phyloP scores from a whole-genome alignment of 768 basidiomycete genomes.

The Boletus rex-veris region DNA sequence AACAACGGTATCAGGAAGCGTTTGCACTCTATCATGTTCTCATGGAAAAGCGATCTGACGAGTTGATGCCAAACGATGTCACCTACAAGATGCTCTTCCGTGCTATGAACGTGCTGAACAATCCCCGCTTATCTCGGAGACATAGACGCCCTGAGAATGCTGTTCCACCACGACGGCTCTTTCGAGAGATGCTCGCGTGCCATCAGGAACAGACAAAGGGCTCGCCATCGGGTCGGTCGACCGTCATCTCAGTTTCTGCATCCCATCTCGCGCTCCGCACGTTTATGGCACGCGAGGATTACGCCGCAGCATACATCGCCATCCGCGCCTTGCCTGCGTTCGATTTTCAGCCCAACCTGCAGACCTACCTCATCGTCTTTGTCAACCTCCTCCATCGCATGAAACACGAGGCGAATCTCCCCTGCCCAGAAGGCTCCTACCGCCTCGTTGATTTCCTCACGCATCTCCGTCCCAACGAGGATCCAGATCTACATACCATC shows the following conservation, averaged over 20 bases:
- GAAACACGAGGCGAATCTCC: slow-evolving; percentile 17
- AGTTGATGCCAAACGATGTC: slow-evolving; percentile 38
- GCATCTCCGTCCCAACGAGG: slow-evolving; percentile 20
- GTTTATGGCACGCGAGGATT: slow-evolving; percentile 45
- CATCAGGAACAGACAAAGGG: slow-evolving; percentile 25
- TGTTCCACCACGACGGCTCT: slow-evolving; percentile 40
- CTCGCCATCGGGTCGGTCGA: slow-evolving; percentile 16
- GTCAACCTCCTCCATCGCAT: slow-evolving; percentile 37
- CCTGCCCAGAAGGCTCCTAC: slow-evolving; percentile 2
- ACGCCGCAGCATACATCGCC: slow-evolving; percentile 43
- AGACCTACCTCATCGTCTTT: slow-evolving; percentile 40
- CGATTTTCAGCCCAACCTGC: slow-evolving; percentile 31
- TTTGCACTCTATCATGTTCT: slow-evolving; percentile 45
- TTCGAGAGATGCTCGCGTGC: slow-evolving; percentile 42
- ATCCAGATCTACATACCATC: slow-evolving; percentile 13
- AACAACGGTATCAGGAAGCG: slow-evolving; percentile 32
- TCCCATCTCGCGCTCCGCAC: slow-evolving; percentile 43
- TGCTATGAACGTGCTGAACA: slow-evolving; percentile 17
- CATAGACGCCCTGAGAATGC: slow-evolving; percentile 19
- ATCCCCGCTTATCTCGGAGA: slow-evolving; percentile 23
- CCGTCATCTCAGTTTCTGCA: slow-evolving; percentile 32
- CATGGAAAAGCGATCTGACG: slow-evolving; percentile 28
- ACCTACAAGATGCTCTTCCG: slow-evolving; percentile 47
- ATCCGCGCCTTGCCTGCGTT: slow-evolving; percentile 33
- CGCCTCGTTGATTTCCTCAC: slow-evolving; percentile 26